Percentiles rank a stretch among this genome's conserved stretches.
phyloP scores from a whole-genome alignment of 1,284 basidiomycete species.

The Irpex sp. region DNA sequence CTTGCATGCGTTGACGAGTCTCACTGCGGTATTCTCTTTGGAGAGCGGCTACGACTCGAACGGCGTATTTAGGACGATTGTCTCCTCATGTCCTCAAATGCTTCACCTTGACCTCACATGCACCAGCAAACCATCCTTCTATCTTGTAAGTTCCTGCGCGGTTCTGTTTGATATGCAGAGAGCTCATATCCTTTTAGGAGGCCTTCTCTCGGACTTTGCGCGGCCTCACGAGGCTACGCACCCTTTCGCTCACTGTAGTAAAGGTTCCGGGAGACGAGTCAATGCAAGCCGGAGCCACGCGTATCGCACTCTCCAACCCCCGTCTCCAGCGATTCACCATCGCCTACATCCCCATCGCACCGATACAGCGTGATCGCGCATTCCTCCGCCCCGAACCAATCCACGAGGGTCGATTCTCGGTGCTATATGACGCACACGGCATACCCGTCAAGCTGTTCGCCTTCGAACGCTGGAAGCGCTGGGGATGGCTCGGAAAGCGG shows the following conservation, averaged over 20 bases:
- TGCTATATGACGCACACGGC: constrained; percentile 40
- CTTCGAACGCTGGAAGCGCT: constrained; percentile 46
- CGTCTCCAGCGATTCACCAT: constrained; percentile 59
- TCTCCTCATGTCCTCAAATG: constrained; percentile 58
- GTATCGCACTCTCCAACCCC: constrained; percentile 61
- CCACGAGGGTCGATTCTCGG: constrained; percentile 49
- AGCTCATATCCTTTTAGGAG: constrained; percentile 23
- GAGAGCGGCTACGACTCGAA: constrained; percentile 72
- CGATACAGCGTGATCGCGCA: constrained; percentile 24
- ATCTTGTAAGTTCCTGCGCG: constrained; percentile 44
- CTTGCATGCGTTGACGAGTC: constrained; percentile 48
- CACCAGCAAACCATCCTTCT: constrained; percentile 65
- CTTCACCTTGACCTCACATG: constrained; percentile 60
- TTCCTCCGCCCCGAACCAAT: constrained; percentile 29
- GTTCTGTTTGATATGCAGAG: neutral
- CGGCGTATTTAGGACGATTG: constrained; percentile 60
- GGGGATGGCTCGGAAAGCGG: constrained; percentile 13
- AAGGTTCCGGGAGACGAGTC: constrained; percentile 61
- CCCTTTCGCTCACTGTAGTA: constrained; percentile 58
- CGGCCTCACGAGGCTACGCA: constrained; percentile 56
- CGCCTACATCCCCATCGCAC: constrained; percentile 50
- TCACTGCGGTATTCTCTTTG: constrained; percentile 61
- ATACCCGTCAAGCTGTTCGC: constrained; percentile 36
- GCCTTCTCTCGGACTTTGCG: constrained; percentile 37
- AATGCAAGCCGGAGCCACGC: constrained; percentile 51